These are phyloP conservation scores for Cladosporium halotolerans DNA, from an alignment of 2,329 filamentous ascomycete genomes.

Conservation along the genomic window DNA sequence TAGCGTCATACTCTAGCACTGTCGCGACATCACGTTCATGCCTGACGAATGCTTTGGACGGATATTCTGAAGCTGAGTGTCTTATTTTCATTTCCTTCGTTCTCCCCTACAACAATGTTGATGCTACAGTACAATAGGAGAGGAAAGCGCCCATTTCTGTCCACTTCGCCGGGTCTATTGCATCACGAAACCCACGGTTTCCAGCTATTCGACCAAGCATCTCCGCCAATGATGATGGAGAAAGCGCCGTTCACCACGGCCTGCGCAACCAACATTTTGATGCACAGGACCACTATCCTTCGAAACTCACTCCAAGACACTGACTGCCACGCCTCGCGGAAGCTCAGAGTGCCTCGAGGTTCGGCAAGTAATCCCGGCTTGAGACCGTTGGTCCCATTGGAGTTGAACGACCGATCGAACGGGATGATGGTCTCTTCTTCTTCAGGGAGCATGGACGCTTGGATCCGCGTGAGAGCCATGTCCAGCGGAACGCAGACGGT, in stretches of 20 bases:
- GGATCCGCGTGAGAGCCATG: neutral
- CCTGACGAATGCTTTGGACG: no score
- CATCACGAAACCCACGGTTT: neutral
- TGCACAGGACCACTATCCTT: neutral
- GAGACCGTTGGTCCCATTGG: neutral
- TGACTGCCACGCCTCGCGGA: constrained; percentile 1
- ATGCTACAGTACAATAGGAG: no score
- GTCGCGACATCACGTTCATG: no score
- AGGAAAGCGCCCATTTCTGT: no score
- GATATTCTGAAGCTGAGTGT: no score
- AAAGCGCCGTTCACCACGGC: neutral
- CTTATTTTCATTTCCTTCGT: no score
- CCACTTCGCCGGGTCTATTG: no score
- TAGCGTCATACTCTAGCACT: no score
- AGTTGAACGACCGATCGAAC: constrained; percentile 12
- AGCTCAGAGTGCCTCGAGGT: neutral
- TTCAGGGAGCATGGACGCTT: constrained; percentile 12
- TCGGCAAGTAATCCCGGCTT: neutral
- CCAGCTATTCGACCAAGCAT: neutral
- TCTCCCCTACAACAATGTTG: no score
- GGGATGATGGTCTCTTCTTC: constrained; percentile 12
- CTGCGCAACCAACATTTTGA: neutral
- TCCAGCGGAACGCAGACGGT: neutral
- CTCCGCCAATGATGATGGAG: neutral
- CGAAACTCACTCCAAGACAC: constrained; percentile 1